A percentile compares a stretch with the other conserved stretches of the same genome.
phyloP scores from a whole-genome alignment of 1,139 yeast genomes.

The Protomyces gravidus region DNA sequence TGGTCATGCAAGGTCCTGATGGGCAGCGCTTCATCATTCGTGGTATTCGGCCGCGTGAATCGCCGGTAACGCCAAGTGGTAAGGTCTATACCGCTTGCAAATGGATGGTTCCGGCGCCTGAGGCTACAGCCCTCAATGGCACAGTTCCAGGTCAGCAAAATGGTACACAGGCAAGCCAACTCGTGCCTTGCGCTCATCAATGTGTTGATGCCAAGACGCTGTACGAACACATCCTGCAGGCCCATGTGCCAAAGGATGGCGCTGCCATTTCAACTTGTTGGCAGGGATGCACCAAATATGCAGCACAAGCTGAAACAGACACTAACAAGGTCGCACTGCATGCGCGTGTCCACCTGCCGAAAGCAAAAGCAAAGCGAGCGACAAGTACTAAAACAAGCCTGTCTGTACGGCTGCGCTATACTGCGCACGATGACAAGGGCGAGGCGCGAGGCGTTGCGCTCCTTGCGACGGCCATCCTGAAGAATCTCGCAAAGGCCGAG shows the following conservation, averaged over 20 bases:
- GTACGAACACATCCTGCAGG: slow-evolving; percentile 33
- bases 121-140: not conserved
- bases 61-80: slow-evolving; percentile 46
- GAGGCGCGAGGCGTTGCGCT: slow-evolving; percentile 37
- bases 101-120: slow-evolving; percentile 30
- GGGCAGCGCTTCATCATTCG: slow-evolving; percentile 79
- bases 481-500: slow-evolving; percentile 35
- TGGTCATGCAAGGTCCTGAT: slow-evolving; percentile 63
- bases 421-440: slow-evolving; percentile 36
- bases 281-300: slow-evolving; percentile 33
- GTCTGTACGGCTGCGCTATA: slow-evolving; percentile 3
- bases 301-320: slow-evolving; percentile 31
- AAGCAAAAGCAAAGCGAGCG: not conserved
- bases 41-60: slow-evolving; percentile 71
- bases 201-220: slow-evolving; percentile 34
- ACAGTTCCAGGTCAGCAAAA: not conserved
- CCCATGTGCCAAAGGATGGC: slow-evolving; percentile 31
- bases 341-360: slow-evolving; percentile 35
- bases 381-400: slow-evolving; percentile 11
- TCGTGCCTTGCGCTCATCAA: slow-evolving; percentile 27
- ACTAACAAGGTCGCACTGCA: slow-evolving; percentile 32
- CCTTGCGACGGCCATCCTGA: slow-evolving; percentile 43
- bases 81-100: slow-evolving; percentile 33
- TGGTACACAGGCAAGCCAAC: not conserved
- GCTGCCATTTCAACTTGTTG: slow-evolving; percentile 31